Evolutionary conservation across 83 land plant species (phyloP), one percentile per base, ranked within the genome.

Genomic region (Diphasiastrum complanatum): DNA sequence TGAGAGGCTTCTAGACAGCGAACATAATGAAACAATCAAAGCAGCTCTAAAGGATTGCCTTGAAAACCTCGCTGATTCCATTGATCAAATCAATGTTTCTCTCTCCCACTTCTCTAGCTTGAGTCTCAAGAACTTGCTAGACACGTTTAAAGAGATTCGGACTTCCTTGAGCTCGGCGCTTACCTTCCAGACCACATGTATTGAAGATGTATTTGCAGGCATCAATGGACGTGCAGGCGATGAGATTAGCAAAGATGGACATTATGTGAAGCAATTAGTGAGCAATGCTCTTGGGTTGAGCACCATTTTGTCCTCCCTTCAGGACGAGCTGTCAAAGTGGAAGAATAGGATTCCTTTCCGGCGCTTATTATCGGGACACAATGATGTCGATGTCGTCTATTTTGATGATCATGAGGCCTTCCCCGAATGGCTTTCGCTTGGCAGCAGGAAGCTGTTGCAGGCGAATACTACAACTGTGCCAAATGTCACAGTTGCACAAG

Each of bases 401-500:
- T 14, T 25, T 22, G 27, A 51, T 14, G 55, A 2, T 14, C 5
- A 2, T 2, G 27, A 51, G 3, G 55, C 32, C 28, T 51, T 51
- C 24, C 55, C 55, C 2, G n/a, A 19, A 2, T 51, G 55, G 55
- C 32, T 51, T 16, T 51, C 55, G 11, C 32, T 33, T 2, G 55
- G 25, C 3, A 33, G 30, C 11, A 29, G 55, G 32, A 2, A 33
- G 27, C 55, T 51, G 25, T 14, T 51, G 22, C 55, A 51, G 4
- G 48, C 20, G 40, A 10, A 57, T 0, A 3, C 45, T 2, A 10
- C 2, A 10, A 10, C 53, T 0, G 41, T 45, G 41, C 60, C 74
- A 10, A 32, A 76, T 28, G 71, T 70, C 3, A 67, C 60, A 12
- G 85, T 85, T 55, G 85, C 85, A 25, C 48, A 75, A 53, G 86